Percentiles rank a stretch among this genome's conserved stretches.
phyloP scores from a whole-genome alignment of 352 stramenopile genomes.

The Phytophthora melonis region DNA sequence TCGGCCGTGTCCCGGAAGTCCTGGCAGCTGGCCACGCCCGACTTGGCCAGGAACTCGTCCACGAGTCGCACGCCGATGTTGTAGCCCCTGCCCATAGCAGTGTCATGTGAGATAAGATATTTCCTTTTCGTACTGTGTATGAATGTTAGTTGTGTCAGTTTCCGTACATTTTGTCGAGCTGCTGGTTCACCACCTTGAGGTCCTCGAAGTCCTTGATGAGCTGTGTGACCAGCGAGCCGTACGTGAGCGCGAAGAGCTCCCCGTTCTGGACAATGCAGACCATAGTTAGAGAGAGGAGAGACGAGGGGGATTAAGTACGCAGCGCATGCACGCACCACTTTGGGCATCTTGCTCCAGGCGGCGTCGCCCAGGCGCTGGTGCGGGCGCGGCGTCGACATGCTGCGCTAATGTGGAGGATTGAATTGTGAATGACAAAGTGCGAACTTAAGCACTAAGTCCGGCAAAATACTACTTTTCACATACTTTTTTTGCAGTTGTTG shows the following conservation, averaged over 20 bases:
- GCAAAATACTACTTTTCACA: no score
- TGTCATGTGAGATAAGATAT: background rate
- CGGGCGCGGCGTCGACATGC: constrained; percentile 67
- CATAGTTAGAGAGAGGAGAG: background rate
- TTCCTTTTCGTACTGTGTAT: background rate
- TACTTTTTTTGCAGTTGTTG: background rate
- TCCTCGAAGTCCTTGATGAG: constrained; percentile 97
- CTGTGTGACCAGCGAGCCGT: constrained; percentile 95
- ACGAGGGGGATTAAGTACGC: background rate
- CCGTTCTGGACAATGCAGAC: constrained; percentile 70
- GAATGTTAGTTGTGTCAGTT: background rate
- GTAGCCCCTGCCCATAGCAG: constrained; percentile 80
- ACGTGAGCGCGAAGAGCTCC: constrained; percentile 98
- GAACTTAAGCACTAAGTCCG: background rate
- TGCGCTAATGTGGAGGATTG: background rate
- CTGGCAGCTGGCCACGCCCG: constrained; percentile 77
- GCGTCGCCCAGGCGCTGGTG: constrained; percentile 78
- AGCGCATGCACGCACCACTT: constrained; percentile 73
- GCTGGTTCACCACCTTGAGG: constrained; percentile 94
- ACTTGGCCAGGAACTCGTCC: constrained; percentile 98
- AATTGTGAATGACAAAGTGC: background rate
- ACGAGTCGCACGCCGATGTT: constrained; percentile 97
- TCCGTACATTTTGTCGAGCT: constrained; percentile 95
- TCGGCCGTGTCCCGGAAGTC: constrained; percentile 96
- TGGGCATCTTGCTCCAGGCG: constrained; percentile 95